Evolutionary conservation across 2,329 filamentous ascomycete genomes (phyloP).

Genomic region (Rhynchosporium agropyri): DNA sequence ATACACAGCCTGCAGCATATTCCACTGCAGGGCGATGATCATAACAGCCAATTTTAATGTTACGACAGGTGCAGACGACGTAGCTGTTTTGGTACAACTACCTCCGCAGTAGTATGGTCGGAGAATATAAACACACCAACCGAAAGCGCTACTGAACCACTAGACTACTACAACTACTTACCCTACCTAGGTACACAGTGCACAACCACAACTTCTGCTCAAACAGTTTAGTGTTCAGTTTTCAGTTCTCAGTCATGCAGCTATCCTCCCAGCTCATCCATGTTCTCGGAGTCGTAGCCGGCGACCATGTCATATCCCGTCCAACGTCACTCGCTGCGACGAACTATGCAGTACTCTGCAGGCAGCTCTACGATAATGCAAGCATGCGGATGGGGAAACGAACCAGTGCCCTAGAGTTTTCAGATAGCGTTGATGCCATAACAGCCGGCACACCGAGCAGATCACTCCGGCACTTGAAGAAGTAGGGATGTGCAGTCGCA

Average conservation of each 20-base stretch:
- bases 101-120: background rate
- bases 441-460: slow-evolving; percentile 12
- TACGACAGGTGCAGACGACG: background rate
- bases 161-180: background rate
- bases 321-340: slow-evolving; percentile 13
- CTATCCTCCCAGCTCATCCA: slow-evolving; percentile 16
- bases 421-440: slow-evolving; percentile 5
- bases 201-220: too few species aligned
- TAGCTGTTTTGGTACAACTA: too few species aligned
- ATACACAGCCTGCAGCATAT: background rate
- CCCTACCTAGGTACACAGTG: background rate
- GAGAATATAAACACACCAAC: slow-evolving; percentile 6
- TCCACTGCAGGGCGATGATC: slow-evolving; percentile 13
- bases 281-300: slow-evolving; percentile 16
- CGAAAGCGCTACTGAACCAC: background rate
- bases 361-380: background rate
- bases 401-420: background rate
- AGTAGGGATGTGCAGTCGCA: background rate
- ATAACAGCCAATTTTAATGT: slow-evolving; percentile 12
- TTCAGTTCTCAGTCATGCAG: background rate
- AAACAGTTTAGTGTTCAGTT: background rate
- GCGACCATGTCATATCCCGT: slow-evolving; percentile 17
- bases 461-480: slow-evolving; percentile 25
- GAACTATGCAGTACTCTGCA: background rate
- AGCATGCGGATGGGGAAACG: slow-evolving; percentile 1